Conservation (phyloP, 208 protist genomes). For the Trypanosoma vivax region DNA sequence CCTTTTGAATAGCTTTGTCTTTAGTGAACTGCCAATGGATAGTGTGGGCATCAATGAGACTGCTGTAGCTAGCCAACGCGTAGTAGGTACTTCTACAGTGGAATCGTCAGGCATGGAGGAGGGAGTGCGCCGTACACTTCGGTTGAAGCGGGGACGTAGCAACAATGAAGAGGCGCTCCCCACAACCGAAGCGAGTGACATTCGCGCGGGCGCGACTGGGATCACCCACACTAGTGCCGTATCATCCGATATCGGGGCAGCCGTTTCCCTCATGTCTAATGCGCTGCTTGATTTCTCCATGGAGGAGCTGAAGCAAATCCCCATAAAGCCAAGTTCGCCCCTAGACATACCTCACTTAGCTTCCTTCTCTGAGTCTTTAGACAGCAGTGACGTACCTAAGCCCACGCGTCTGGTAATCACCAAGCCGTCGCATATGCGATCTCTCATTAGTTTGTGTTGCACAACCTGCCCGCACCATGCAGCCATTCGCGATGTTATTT, state of each 20-base stretch:
- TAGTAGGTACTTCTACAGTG: background rate
- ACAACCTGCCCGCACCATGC: background rate
- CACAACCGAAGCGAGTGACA: too few relatives aligned
- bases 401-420: slow-evolving; percentile 6
- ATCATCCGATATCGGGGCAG: background rate
- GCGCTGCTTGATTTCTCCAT: slow-evolving; percentile 13
- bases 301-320: slow-evolving; percentile 1
- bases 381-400: background rate
- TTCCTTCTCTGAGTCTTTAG: background rate
- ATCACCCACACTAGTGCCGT: too few relatives aligned
- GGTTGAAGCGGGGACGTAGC: slow-evolving; percentile 5
- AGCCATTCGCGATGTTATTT: slow-evolving; percentile 3
- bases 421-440: slow-evolving; percentile 11
- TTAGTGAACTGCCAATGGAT: slow-evolving; percentile 1
- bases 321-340: background rate
- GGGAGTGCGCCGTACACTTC: background rate
- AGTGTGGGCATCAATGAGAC: background rate
- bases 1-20: slow-evolving; percentile 12
- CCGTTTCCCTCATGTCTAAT: background rate
- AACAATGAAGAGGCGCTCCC: too few relatives aligned
- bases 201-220: too few relatives aligned
- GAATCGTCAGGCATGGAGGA: background rate
- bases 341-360: too few relatives aligned
- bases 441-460: background rate
- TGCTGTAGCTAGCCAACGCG: background rate